Percentiles rank a stretch among this genome's conserved stretches.
Conservation (phyloP, 176 grass and related monocot species). For the Oryza punctata region DNA sequence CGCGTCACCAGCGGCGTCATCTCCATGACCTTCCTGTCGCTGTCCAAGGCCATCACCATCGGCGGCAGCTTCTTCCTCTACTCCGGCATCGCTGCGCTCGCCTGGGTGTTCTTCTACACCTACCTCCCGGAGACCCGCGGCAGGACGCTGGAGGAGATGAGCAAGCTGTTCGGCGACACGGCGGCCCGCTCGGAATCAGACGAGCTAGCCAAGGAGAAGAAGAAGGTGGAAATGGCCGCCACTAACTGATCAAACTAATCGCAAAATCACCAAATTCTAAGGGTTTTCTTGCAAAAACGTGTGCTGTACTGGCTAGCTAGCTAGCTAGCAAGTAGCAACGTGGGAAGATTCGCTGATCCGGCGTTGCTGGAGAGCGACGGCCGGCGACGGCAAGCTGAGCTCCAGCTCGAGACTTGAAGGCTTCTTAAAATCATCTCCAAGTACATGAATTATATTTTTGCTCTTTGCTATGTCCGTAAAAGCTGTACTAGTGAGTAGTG, state of each 20-base stretch:
- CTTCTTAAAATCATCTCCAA: constrained; percentile 35
- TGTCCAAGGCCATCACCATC: constrained; percentile 78
- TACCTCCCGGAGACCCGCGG: constrained; percentile 81
- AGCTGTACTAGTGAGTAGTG: constrained; percentile 7
- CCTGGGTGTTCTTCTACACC: constrained; percentile 67
- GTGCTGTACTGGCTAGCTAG: constrained; percentile 19
- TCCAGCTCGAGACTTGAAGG: constrained; percentile 31
- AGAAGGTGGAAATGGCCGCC: constrained; percentile 56
- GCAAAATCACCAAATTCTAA: constrained; percentile 11
- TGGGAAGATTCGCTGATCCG: constrained; percentile 55
- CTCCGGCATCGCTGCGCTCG: constrained; percentile 51
- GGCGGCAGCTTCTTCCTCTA: constrained; percentile 85
- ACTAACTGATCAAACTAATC: constrained; percentile 29
- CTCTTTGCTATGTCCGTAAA: constrained; percentile 25
- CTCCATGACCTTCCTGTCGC: constrained; percentile 86
- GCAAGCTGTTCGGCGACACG: constrained; percentile 55
- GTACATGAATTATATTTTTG: constrained; percentile 13
- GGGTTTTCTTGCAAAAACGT: constrained; percentile 1
- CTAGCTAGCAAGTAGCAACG: constrained; percentile 37
- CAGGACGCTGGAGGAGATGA: constrained; percentile 63
- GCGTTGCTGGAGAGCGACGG: constrained; percentile 39
- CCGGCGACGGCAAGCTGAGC: constrained; percentile 6
- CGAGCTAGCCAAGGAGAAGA: constrained; percentile 30
- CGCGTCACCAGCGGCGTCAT: constrained; percentile 71
- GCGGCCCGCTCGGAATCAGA: not conserved